These are phyloP conservation scores for Neoascochyta sp. DNA, from an alignment of 2,329 filamentous ascomycete species.

Conservation along the genomic window DNA sequence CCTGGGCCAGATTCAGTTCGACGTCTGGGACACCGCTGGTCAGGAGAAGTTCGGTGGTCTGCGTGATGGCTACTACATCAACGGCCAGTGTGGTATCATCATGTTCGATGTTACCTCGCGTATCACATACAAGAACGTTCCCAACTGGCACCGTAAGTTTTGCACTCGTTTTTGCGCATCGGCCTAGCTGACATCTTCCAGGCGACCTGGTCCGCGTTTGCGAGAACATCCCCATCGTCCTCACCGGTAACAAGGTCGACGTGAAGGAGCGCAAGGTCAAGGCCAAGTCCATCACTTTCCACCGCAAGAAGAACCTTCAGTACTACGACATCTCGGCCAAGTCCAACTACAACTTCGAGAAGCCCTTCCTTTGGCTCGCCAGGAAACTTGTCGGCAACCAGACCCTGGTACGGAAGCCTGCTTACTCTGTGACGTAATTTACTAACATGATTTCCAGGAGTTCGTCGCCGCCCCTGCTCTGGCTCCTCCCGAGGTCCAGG, in stretches of 20 bases:
- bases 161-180: slow-evolving; percentile 1
- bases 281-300: slow-evolving; percentile 99
- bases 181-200: slow-evolving; percentile 40
- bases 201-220: slow-evolving; percentile 98
- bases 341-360: slow-evolving; percentile 99
- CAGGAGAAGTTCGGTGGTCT: slow-evolving; percentile 99
- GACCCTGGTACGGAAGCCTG: slow-evolving; percentile 59
- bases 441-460: slow-evolving; percentile 57
- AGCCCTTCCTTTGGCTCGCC: slow-evolving; percentile 99
- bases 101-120: slow-evolving; percentile 99
- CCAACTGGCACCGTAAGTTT: slow-evolving; percentile 98
- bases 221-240: slow-evolving; percentile 98
- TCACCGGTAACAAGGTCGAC: slow-evolving; percentile 99
- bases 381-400: slow-evolving; percentile 97
- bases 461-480: slow-evolving; percentile 95
- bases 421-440: no score
- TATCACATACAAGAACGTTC: slow-evolving; percentile 99
- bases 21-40: slow-evolving; percentile 98
- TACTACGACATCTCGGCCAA: slow-evolving; percentile 99
- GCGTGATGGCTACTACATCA: slow-evolving; percentile 99
- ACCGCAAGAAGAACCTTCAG: slow-evolving; percentile 99
- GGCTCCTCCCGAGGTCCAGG: slow-evolving; percentile 84
- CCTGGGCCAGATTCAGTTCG: slow-evolving; percentile 94
- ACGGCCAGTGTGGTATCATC: slow-evolving; percentile 99
- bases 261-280: slow-evolving; percentile 99